Percentiles rank a stretch among this genome's conserved stretches.
Conservation (phyloP, 768 basidiomycete species). For the Pisolithus sp. region DNA sequence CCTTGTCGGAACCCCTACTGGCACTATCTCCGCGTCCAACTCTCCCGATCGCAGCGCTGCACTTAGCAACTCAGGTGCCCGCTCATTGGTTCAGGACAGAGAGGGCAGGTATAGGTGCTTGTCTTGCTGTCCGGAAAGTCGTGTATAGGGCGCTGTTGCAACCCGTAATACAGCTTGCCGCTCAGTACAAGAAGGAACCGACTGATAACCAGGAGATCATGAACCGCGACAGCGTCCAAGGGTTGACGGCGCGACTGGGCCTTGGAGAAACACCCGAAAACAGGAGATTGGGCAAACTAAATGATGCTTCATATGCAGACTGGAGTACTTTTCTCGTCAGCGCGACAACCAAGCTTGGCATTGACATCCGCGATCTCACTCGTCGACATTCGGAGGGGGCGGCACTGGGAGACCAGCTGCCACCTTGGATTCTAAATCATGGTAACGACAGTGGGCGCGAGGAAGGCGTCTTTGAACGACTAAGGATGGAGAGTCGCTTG, state of each 20-base stretch:
- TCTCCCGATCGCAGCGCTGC: constrained; percentile 40
- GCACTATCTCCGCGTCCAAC: constrained; percentile 11
- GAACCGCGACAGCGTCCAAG: background rate
- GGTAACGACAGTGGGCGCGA: background rate
- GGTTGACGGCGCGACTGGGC: constrained; percentile 12
- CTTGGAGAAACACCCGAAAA: constrained; percentile 37
- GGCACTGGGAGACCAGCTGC: background rate
- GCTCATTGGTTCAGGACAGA: constrained; percentile 47
- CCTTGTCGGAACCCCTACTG: constrained; percentile 34
- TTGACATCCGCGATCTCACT: constrained; percentile 10
- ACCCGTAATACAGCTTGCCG: constrained; percentile 15
- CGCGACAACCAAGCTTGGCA: constrained; percentile 22
- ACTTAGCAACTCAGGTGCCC: constrained; percentile 70
- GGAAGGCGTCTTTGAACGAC: background rate
- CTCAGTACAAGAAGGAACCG: background rate
- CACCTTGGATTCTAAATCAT: background rate
- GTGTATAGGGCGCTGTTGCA: constrained; percentile 65
- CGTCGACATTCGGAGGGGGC: constrained; percentile 9
- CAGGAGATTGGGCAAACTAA: constrained; percentile 47
- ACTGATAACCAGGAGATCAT: background rate
- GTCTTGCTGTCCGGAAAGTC: constrained; percentile 59
- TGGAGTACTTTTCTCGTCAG: constrained; percentile 44
- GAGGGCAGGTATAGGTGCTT: constrained; percentile 28
- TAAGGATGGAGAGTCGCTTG: constrained; percentile 36
- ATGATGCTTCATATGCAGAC: constrained; percentile 40